Conservation (phyloP, 768 basidiomycete genomes). For the Leucogyrophana mollusca region DNA sequence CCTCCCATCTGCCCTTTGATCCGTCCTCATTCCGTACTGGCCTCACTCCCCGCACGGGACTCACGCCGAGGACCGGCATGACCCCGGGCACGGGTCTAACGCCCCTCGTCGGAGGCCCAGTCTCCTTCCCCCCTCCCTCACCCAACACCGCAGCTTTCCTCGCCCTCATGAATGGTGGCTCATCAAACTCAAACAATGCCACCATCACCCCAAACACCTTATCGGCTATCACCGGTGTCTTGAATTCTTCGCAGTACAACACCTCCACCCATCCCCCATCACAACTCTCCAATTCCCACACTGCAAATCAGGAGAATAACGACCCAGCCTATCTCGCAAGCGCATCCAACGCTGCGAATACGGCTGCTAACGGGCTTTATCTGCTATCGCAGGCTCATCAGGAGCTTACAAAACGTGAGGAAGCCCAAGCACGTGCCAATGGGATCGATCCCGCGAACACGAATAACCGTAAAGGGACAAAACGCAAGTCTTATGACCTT, state of each 20-base stretch:
- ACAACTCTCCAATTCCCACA: slow-evolving; percentile 34
- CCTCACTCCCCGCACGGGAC: slow-evolving; percentile 82
- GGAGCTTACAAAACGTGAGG: slow-evolving; percentile 94
- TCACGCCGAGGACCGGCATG: slow-evolving; percentile 83
- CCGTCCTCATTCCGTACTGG: slow-evolving; percentile 77
- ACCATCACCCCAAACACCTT: slow-evolving; percentile 63
- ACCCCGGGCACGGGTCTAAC: slow-evolving; percentile 78
- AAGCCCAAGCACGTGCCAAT: slow-evolving; percentile 66
- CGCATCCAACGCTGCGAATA: slow-evolving; percentile 57
- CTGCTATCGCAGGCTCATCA: slow-evolving; percentile 94
- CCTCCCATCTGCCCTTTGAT: slow-evolving; percentile 55
- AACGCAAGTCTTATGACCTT: slow-evolving; percentile 65
- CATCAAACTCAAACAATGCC: slow-evolving; percentile 32
- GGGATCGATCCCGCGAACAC: slow-evolving; percentile 30
- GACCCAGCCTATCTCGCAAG: slow-evolving; percentile 33
- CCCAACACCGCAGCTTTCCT: slow-evolving; percentile 93
- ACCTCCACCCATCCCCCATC: slow-evolving; percentile 33
- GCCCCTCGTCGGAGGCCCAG: slow-evolving; percentile 72
- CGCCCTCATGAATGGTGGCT: slow-evolving; percentile 77
- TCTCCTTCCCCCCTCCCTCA: slow-evolving; percentile 77
- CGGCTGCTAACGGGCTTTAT: slow-evolving; percentile 91
- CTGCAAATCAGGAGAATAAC: slow-evolving; percentile 29
- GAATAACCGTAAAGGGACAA: slow-evolving; percentile 51
- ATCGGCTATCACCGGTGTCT: slow-evolving; percentile 69
- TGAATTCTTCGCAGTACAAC: slow-evolving; percentile 40